Percentiles rank a stretch among this genome's conserved stretches.
Conservation (phyloP, 2,329 filamentous ascomycete species). For the Cladophialophora carrionii region DNA sequence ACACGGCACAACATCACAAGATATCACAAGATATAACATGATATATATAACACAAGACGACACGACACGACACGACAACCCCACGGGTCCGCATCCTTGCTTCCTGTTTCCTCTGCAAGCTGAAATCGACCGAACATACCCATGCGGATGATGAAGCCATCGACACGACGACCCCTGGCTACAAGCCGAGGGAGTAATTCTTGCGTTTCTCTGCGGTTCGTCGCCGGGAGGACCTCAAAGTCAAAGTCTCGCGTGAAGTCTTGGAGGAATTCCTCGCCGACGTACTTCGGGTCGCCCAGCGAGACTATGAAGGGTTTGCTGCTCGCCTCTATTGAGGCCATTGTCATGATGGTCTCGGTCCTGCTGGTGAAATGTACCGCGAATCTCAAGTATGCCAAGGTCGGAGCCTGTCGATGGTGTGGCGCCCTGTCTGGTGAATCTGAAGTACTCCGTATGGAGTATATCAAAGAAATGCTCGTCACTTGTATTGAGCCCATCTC, state of each 20-base stretch:
- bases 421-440: no score
- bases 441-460: no score
- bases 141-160: slow-evolving; percentile 57
- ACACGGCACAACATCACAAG: not conserved
- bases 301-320: slow-evolving; percentile 49
- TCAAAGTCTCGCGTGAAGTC: slow-evolving; percentile 38
- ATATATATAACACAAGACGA: no score
- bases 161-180: slow-evolving; percentile 44
- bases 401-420: no score
- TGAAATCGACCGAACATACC: slow-evolving; percentile 49
- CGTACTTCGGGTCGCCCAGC: slow-evolving; percentile 49
- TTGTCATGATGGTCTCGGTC: not conserved
- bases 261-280: slow-evolving; percentile 48
- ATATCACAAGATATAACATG: no score
- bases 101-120: no score
- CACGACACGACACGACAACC: no score
- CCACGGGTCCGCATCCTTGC: not conserved
- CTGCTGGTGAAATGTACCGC: not conserved
- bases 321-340: slow-evolving; percentile 1
- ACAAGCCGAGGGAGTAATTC: slow-evolving; percentile 43
- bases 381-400: not conserved
- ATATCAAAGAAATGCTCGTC: not conserved
- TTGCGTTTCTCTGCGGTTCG: slow-evolving; percentile 46
- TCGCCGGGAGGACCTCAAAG: slow-evolving; percentile 43
- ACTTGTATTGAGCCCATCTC: slow-evolving; percentile 1